Evolutionary conservation across 2,329 filamentous ascomycete species (phyloP).

Genomic region (Paraconiothyrium brasiliense): DNA sequence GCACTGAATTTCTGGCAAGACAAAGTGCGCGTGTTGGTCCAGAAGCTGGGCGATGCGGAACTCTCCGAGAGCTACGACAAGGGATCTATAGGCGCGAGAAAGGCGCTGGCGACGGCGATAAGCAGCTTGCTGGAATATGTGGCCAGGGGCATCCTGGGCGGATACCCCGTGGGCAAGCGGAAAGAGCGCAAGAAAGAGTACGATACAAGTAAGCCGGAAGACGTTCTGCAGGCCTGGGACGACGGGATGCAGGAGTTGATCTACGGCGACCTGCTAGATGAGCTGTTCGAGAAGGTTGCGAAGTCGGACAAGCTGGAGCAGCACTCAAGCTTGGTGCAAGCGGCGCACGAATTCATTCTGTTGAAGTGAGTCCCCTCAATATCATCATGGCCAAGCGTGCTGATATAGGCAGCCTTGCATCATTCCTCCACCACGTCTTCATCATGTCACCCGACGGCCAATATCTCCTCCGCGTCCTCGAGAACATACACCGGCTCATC

Average conservation of each 20-base stretch:
- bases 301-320: constrained; percentile 70
- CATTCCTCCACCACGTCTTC: constrained; percentile 77
- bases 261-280: constrained; percentile 73
- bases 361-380: constrained; percentile 67
- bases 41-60: constrained; percentile 68
- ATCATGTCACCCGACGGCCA: constrained; percentile 78
- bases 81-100: constrained; percentile 75
- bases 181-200: constrained; percentile 57
- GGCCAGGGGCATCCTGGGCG: constrained; percentile 72
- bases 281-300: constrained; percentile 69
- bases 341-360: constrained; percentile 72
- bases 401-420: constrained; percentile 66
- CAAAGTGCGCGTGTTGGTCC: constrained; percentile 52
- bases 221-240: constrained; percentile 72
- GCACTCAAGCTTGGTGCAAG: constrained; percentile 69
- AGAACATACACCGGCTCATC: constrained; percentile 74
- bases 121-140: constrained; percentile 76
- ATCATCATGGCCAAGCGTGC: neutral
- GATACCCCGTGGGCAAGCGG: constrained; percentile 58
- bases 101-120: constrained; percentile 76
- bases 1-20: constrained; percentile 54
- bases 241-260: constrained; percentile 72
- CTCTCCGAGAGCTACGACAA: constrained; percentile 86
- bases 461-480: constrained; percentile 75
- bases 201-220: constrained; percentile 66